Evolutionary conservation across 139 green algal genomes (phyloP), one percentile per base, ranked within the genome.

Genomic region (Axilococcus clingmanii): DNA sequence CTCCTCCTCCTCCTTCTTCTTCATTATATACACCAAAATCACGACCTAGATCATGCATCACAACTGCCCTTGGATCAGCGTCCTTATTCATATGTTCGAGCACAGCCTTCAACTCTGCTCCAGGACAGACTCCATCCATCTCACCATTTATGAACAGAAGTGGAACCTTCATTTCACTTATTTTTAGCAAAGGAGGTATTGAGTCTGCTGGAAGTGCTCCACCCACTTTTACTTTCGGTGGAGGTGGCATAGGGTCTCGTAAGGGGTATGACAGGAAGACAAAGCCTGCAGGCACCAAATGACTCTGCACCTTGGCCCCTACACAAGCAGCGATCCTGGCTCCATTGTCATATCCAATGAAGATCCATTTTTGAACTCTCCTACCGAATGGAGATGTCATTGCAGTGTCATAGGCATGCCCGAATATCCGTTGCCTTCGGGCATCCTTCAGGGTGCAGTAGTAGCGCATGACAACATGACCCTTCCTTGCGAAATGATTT

Each of bases 251-350:
- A 8, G 33, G 17, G 25, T 72, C 71, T 54, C 68, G 57, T 12
- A 84, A 49, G 5, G 78, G 78, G 33, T 86, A 86, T 1, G 76
- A 83, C 22, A 86, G 23, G 0, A 83, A 41, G 15, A 68, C 48
- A n/a, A 65, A 74, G 19, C 74, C 78, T 19, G 42, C 53, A n/a
- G 82, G 55, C 4, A 2, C 55, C 12, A n/a, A n/a, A 9, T n/a
- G 12, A 20, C 67, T 60, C 0, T 63, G 55, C 20, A 61, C 56
- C 11, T 58, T 61, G 4, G 11, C 23, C 0, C 59, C 68, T 11
- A 71, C 74, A 24, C 57, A 44, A 8, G 78, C 68, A 17, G 77
- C 78, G 31, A 87, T 56, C 4, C 78, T 61, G 9, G 77, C 78
- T 3, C 78, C 78, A 29, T 65, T 68, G 33, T 66, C 78, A 2